Evolutionary conservation across 371 early-diverging fungal genomes (phyloP).

Genomic region (Lichtheimia ornata): DNA sequence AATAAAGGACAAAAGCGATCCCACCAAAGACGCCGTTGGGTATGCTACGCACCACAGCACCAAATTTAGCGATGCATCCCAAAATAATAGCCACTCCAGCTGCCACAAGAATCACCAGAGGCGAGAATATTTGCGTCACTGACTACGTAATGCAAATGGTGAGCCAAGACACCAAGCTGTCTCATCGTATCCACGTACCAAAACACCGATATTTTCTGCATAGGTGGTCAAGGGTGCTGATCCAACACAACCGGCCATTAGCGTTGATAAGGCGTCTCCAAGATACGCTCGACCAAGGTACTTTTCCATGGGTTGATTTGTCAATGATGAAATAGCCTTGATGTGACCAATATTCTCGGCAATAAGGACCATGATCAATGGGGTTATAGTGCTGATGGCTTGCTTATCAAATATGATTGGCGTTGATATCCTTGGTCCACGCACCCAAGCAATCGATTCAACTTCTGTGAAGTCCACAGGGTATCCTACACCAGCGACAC

Average conservation of each 20-base stretch:
- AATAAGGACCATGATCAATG: constrained; percentile 52
- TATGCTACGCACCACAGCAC: constrained; percentile 58
- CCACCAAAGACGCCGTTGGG: constrained; percentile 65
- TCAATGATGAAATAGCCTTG: constrained; percentile 57
- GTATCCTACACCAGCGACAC: constrained; percentile 41
- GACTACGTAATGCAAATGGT: constrained; percentile 13
- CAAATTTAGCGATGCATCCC: constrained; percentile 61
- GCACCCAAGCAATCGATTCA: constrained; percentile 18
- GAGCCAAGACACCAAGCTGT: neutral
- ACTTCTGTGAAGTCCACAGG: constrained; percentile 51
- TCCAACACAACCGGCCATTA: constrained; percentile 53
- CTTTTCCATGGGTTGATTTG: constrained; percentile 43
- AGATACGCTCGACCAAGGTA: constrained; percentile 56
- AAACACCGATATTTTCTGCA: constrained; percentile 58
- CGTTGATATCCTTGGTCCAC: constrained; percentile 12
- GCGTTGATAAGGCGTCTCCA: constrained; percentile 60
- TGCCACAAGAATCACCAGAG: constrained; percentile 55
- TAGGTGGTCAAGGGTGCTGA: constrained; percentile 60
- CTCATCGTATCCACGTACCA: constrained; percentile 19
- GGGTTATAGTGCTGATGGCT: constrained; percentile 57
- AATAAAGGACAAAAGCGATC: constrained; percentile 54
- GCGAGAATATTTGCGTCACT: constrained; percentile 58
- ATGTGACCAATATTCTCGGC: constrained; percentile 65
- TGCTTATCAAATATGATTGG: constrained; percentile 32
- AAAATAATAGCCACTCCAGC: constrained; percentile 57